These are phyloP conservation scores for Mycosphaerelloides madeirae DNA, from an alignment of 2,329 filamentous ascomycete genomes.

Conservation along the genomic window DNA sequence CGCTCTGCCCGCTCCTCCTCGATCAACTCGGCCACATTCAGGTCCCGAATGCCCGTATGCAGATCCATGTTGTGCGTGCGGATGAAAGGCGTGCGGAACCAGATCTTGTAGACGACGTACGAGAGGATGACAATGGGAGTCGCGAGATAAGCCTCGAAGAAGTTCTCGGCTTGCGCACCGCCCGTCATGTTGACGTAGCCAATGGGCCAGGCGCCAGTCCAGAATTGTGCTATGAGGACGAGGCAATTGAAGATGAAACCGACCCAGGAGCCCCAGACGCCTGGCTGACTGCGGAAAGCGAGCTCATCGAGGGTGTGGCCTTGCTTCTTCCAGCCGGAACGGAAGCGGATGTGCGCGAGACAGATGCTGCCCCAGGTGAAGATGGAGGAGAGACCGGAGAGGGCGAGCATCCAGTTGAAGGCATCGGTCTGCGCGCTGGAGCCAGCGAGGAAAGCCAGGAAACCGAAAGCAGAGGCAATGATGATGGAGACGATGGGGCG, in stretches of 20 bases:
- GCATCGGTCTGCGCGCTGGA: conserved; percentile 56
- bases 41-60: conserved; percentile 75
- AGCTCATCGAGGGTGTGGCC: conserved; percentile 64
- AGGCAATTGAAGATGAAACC: conserved; percentile 57
- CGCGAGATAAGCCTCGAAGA: conserved; percentile 32
- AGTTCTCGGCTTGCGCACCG: conserved; percentile 17
- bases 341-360: conserved; percentile 88
- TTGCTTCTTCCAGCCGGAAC: conserved; percentile 64
- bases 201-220: conserved; percentile 76
- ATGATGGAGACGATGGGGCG: conserved; percentile 69
- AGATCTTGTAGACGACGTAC: conserved; percentile 65
- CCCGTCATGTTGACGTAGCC: conserved; percentile 20
- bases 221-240: conserved; percentile 70
- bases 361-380: conserved; percentile 85
- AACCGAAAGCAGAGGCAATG: conserved; percentile 62
- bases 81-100: conserved; percentile 56
- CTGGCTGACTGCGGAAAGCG: conserved; percentile 54
- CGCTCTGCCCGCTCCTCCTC: conserved; percentile 75
- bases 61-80: conserved; percentile 74
- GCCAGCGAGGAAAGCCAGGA: conserved; percentile 73
- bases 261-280: conserved; percentile 58
- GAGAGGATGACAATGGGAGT: conserved; percentile 31
- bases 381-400: conserved; percentile 67
- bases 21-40: conserved; percentile 73
- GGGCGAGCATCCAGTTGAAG: conserved; percentile 74